Percentiles rank a stretch among this genome's conserved stretches.
Evolutionary conservation across 306 rosid species (phyloP).

Genomic region (Trifolium fragiferum): DNA sequence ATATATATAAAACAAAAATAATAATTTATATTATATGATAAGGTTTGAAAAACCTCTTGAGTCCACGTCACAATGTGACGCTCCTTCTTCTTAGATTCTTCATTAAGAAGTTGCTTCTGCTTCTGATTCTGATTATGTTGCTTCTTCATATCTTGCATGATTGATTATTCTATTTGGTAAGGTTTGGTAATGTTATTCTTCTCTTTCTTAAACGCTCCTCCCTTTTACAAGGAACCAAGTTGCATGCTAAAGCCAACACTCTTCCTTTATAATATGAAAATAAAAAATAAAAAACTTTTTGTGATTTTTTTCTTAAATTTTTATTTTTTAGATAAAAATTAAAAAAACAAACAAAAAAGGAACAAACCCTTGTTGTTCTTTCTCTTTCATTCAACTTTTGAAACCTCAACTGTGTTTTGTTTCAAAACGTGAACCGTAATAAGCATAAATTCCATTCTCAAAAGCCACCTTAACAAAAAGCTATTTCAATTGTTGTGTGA

Average conservation of each 20-base stretch:
- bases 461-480: constrained; percentile 54
- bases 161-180: constrained; percentile 43
- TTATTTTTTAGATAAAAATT: background rate
- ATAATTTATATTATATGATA: background rate
- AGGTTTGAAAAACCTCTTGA: constrained; percentile 70
- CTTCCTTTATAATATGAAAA: constrained; percentile 48
- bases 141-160: constrained; percentile 68
- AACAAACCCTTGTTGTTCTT: constrained; percentile 42
- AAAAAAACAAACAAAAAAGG: constrained; percentile 28
- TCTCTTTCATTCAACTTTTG: constrained; percentile 59
- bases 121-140: constrained; percentile 43
- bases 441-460: constrained; percentile 53
- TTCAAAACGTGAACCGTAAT: constrained; percentile 61
- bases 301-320: background rate
- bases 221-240: constrained; percentile 64
- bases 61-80: constrained; percentile 97
- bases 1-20: background rate
- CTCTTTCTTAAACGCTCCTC: constrained; percentile 75
- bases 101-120: constrained; percentile 50
- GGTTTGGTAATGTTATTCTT: constrained; percentile 24
- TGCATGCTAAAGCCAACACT: constrained; percentile 76
- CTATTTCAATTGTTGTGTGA: constrained; percentile 1
- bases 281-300: constrained; percentile 33
- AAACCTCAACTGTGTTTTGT: constrained; percentile 44
- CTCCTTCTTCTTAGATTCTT: constrained; percentile 98